These are phyloP conservation scores for Echria macrotheca DNA, from an alignment of 495 filamentous ascomycete genomes.

Conservation along the genomic window DNA sequence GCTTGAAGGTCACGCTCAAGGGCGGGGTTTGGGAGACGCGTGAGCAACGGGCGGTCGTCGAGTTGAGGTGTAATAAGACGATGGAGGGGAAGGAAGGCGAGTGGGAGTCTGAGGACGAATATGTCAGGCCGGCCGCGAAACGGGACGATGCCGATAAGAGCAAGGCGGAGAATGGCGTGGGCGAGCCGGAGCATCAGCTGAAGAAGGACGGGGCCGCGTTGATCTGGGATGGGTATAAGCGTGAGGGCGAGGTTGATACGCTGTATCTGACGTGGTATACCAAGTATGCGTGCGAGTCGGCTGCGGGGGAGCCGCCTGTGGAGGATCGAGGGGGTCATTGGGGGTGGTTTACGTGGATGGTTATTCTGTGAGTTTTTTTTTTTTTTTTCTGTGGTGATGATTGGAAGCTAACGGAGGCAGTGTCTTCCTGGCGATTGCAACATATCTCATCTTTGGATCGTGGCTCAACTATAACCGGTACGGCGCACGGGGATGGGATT, in stretches of 20 bases:
- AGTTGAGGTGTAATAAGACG: conserved; percentile 73
- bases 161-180: conserved; percentile 32
- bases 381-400: conserved; percentile 8
- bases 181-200: conserved; percentile 41
- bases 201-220: conserved; percentile 53
- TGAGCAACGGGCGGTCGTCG: conserved; percentile 65
- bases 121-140: conserved; percentile 10
- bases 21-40: conserved; percentile 54
- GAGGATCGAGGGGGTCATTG: conserved; percentile 48
- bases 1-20: conserved; percentile 66
- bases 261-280: conserved; percentile 78
- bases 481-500: conserved; percentile 89
- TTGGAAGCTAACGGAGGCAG: conserved; percentile 36
- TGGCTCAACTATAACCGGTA: conserved; percentile 99
- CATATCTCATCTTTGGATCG: conserved; percentile 96
- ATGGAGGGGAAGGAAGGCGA: conserved; percentile 66
- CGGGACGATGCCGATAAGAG: conserved; percentile 29
- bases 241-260: conserved; percentile 41
- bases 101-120: conserved; percentile 42
- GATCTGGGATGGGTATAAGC: conserved; percentile 63
- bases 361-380: conserved; percentile 74
- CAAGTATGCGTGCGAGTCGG: conserved; percentile 70
- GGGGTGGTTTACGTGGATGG: conserved; percentile 97
- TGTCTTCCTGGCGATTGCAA: conserved; percentile 74
- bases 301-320: conserved; percentile 33